Evolutionary conservation across 192 early-diverging fungal species (phyloP).

Genomic region (Obelidium mucronatum): DNA sequence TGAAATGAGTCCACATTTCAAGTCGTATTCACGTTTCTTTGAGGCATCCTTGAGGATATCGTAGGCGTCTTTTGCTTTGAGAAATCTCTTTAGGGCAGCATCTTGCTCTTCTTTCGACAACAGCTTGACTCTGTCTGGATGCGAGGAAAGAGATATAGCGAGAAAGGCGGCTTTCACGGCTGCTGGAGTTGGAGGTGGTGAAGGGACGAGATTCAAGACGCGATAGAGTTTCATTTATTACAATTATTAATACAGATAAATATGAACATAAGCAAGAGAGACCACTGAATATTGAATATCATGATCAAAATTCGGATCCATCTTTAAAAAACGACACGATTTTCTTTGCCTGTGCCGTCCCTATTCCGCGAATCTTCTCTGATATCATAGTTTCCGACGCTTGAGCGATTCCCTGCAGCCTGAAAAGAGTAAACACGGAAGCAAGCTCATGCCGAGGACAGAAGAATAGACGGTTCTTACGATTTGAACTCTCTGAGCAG

Average conservation of each 20-base stretch:
- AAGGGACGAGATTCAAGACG: background rate
- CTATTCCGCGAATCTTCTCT: background rate
- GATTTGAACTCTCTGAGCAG: background rate
- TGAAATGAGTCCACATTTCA: background rate
- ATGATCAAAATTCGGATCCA: background rate
- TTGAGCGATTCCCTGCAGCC: background rate
- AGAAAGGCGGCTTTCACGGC: conserved; percentile 6
- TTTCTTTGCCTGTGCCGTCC: conserved; percentile 13
- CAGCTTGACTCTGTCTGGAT: conserved; percentile 1
- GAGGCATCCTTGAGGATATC: background rate
- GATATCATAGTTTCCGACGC: background rate
- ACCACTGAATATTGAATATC: too few species aligned
- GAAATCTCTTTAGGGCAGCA: background rate
- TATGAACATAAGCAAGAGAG: too few species aligned
- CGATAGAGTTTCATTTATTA: conserved; percentile 6
- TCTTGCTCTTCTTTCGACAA: background rate
- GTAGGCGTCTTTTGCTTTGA: conserved; percentile 6
- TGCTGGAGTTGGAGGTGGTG: background rate
- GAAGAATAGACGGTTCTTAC: too few species aligned
- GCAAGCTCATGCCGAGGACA: background rate
- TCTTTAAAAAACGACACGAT: conserved; percentile 12
- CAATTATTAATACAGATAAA: too few species aligned
- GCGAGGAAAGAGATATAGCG: background rate
- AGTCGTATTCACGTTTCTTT: background rate
- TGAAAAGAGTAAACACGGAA: too few species aligned